Evolutionary conservation across 2,329 filamentous ascomycete genomes (phyloP).

Genomic region (Pezicula carpinea): DNA sequence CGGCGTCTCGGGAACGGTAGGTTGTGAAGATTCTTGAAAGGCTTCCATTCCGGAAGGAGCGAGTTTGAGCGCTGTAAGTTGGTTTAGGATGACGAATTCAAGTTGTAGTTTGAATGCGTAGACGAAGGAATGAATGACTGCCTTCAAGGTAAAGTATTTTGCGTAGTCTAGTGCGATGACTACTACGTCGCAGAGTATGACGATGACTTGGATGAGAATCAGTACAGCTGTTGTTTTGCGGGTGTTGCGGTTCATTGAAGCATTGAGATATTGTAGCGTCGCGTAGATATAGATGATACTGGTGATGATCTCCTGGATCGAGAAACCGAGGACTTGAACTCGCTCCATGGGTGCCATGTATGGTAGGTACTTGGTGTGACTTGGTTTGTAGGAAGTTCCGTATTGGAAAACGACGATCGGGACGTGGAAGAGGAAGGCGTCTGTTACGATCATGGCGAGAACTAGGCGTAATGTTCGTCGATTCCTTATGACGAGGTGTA

Average conservation of each 20-base stretch:
- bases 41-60: neutral
- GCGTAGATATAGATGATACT: slow-evolving; percentile 37
- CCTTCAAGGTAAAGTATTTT: slow-evolving; percentile 30
- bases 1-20: neutral
- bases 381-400: slow-evolving; percentile 22
- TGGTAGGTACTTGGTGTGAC: neutral
- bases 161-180: slow-evolving; percentile 32
- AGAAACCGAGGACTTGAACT: slow-evolving; percentile 44
- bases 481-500: slow-evolving; percentile 40
- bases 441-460: slow-evolving; percentile 38
- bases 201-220: slow-evolving; percentile 38
- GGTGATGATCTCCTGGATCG: slow-evolving; percentile 41
- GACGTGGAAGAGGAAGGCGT: slow-evolving; percentile 38
- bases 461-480: slow-evolving; percentile 33
- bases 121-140: slow-evolving; percentile 32
- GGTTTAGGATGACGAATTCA: slow-evolving; percentile 41
- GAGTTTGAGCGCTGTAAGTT: neutral
- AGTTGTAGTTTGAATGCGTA: slow-evolving; percentile 39
- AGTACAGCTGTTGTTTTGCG: slow-evolving; percentile 35
- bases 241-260: slow-evolving; percentile 7
- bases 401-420: slow-evolving; percentile 41
- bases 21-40: neutral
- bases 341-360: slow-evolving; percentile 33
- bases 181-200: slow-evolving; percentile 38
- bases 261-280: slow-evolving; percentile 2